Percentiles rank a stretch among this genome's conserved stretches.
Conservation (phyloP, 2,329 filamentous ascomycete species). For the Graphiopsis chlorocephala region DNA sequence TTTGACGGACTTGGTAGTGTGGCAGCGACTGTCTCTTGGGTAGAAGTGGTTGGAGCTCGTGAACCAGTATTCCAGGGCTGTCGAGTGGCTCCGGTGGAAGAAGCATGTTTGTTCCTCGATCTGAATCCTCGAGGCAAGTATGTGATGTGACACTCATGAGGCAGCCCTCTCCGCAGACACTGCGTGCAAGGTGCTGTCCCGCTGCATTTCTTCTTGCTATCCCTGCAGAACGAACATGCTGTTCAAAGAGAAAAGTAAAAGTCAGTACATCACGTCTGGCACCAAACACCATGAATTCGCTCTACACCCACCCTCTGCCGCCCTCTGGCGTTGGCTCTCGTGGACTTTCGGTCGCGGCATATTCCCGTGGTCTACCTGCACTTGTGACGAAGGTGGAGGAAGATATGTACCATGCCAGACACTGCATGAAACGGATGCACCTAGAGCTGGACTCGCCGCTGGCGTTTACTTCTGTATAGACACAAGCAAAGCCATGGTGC, state of each 20-base stretch:
- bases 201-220: slow-evolving; percentile 9
- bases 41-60: background rate
- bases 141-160: slow-evolving; percentile 5
- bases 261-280: background rate
- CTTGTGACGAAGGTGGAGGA: background rate
- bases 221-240: slow-evolving; percentile 10
- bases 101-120: background rate
- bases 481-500: background rate
- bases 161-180: slow-evolving; percentile 3
- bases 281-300: background rate
- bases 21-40: background rate
- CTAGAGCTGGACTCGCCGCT: background rate
- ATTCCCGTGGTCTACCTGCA: background rate
- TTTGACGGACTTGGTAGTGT: background rate
- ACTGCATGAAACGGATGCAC: background rate
- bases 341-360: slow-evolving; percentile 16
- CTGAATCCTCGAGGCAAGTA: slow-evolving; percentile 8
- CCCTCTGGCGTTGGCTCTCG: slow-evolving; percentile 12
- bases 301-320: slow-evolving; percentile 1
- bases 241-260: background rate
- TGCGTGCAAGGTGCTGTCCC: slow-evolving; percentile 9
- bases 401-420: background rate
- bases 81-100: background rate
- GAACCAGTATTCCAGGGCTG: background rate
- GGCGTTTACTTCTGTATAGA: background rate